A percentile compares a stretch with the other conserved stretches of the same genome.
phyloP scores from a whole-genome alignment of 177 flowering plant species.

The Vitis hybrid region DNA sequence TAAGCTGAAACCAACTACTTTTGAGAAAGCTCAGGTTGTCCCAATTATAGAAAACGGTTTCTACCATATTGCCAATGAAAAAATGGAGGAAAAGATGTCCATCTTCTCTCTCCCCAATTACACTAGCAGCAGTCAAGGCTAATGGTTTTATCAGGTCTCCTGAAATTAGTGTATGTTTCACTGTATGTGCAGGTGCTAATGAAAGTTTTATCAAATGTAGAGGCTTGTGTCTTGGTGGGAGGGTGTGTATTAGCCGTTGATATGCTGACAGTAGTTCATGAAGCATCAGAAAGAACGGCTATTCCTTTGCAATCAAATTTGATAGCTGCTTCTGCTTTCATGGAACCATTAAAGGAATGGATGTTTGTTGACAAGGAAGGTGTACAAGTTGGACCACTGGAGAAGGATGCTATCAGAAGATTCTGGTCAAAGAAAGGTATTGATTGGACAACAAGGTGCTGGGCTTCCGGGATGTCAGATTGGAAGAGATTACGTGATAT shows the following conservation, averaged over 20 bases:
- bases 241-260: slow-evolving; percentile 98
- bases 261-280: slow-evolving; percentile 88
- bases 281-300: slow-evolving; percentile 92
- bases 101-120: no score
- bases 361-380: slow-evolving; percentile 83
- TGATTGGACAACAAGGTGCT: slow-evolving; percentile 87
- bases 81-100: no score
- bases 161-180: neutral
- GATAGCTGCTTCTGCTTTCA: slow-evolving; percentile 96
- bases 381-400: slow-evolving; percentile 84
- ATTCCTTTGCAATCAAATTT: slow-evolving; percentile 97
- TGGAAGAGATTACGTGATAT: slow-evolving; percentile 96
- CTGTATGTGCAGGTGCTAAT: slow-evolving; percentile 66
- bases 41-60: no score
- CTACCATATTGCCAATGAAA: no score
- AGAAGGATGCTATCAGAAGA: slow-evolving; percentile 96
- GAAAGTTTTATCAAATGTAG: slow-evolving; percentile 88
- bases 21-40: no score
- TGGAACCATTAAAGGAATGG: slow-evolving; percentile 99
- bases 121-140: no score
- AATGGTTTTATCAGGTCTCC: neutral
- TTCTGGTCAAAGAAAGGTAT: slow-evolving; percentile 91
- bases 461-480: slow-evolving; percentile 96
- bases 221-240: slow-evolving; percentile 97
- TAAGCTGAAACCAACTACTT: no score